phyloP scores from a whole-genome alignment of 805 yeast species.

The Candida lessepsii region DNA sequence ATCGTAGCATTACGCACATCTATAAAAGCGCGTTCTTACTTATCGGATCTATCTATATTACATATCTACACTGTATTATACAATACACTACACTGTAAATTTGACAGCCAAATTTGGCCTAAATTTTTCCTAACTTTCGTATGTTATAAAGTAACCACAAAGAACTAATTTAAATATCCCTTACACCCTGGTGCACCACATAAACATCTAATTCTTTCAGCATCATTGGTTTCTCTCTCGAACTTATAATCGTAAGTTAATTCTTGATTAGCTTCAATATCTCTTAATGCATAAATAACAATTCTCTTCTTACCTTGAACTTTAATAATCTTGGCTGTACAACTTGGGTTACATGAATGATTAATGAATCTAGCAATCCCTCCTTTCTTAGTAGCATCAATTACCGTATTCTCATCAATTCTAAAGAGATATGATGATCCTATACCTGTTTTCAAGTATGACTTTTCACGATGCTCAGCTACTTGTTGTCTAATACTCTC shows the following conservation, averaged over 20 bases:
- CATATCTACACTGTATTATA: conserved; percentile 2
- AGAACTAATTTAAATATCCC: conserved; percentile 70
- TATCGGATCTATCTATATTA: conserved; percentile 3
- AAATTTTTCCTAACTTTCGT: neutral
- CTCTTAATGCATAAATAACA: conserved; percentile 89
- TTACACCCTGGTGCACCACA: conserved; percentile 97
- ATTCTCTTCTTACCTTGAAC: conserved; percentile 93
- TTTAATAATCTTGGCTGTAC: conserved; percentile 93
- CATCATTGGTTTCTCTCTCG: conserved; percentile 86
- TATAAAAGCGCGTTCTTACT: too few relatives aligned
- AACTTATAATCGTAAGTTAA: conserved; percentile 95
- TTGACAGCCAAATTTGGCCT: neutral
- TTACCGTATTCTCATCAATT: conserved; percentile 89
- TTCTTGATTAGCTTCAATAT: conserved; percentile 85
- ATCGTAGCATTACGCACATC: conserved; percentile 3
- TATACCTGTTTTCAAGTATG: conserved; percentile 84
- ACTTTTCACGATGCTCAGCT: conserved; percentile 87
- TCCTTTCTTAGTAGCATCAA: conserved; percentile 96
- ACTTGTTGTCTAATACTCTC: conserved; percentile 91
- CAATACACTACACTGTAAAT: neutral
- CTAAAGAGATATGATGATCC: conserved; percentile 93
- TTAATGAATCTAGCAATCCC: conserved; percentile 96
- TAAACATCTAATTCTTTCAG: conserved; percentile 82
- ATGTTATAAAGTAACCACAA: neutral
- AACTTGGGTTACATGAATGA: conserved; percentile 96